These are phyloP conservation scores for Monosporascus sp. DNA, from an alignment of 2,329 filamentous ascomycete genomes.

Conservation along the genomic window DNA sequence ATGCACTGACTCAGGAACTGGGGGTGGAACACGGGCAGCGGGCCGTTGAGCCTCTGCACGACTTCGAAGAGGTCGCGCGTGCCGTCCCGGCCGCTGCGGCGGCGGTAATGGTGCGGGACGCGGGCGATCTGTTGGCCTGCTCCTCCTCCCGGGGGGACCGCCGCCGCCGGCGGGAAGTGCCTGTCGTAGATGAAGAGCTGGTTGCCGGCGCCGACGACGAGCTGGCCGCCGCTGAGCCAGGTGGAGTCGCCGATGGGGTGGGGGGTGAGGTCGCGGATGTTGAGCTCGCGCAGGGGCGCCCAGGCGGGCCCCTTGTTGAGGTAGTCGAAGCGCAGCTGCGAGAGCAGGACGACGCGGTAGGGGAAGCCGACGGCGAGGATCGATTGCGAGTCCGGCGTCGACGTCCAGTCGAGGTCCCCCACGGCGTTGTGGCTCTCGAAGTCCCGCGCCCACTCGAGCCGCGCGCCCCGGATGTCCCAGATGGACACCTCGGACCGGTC, in stretches of 20 bases:
- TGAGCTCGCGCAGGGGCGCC: constrained; percentile 78
- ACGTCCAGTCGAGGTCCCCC: constrained; percentile 88
- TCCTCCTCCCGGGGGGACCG: background rate
- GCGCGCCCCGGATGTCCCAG: constrained; percentile 80
- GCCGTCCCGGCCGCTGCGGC: constrained; percentile 33
- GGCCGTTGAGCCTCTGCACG: constrained; percentile 78
- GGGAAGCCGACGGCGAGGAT: constrained; percentile 90
- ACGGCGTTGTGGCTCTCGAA: constrained; percentile 71
- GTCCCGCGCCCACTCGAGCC: constrained; percentile 74
- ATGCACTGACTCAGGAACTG: constrained; percentile 86
- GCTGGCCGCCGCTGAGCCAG: constrained; percentile 79
- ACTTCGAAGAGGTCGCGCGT: constrained; percentile 72
- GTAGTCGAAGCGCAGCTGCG: constrained; percentile 89
- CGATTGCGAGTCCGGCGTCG: constrained; percentile 81
- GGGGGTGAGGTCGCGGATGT: constrained; percentile 73
- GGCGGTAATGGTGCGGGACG: constrained; percentile 32
- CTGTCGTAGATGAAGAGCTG: constrained; percentile 84
- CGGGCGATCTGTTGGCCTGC: constrained; percentile 26
- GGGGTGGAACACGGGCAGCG: constrained; percentile 86
- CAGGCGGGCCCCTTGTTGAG: constrained; percentile 84
- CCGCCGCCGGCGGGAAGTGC: constrained; percentile 42
- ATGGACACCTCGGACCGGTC: constrained; percentile 74
- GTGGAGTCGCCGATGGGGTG: constrained; percentile 90
- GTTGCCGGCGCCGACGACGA: constrained; percentile 86
- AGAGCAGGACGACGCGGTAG: constrained; percentile 75